phyloP scores from a whole-genome alignment of 345 rosid species.

The Euphorbia tirucalli region DNA sequence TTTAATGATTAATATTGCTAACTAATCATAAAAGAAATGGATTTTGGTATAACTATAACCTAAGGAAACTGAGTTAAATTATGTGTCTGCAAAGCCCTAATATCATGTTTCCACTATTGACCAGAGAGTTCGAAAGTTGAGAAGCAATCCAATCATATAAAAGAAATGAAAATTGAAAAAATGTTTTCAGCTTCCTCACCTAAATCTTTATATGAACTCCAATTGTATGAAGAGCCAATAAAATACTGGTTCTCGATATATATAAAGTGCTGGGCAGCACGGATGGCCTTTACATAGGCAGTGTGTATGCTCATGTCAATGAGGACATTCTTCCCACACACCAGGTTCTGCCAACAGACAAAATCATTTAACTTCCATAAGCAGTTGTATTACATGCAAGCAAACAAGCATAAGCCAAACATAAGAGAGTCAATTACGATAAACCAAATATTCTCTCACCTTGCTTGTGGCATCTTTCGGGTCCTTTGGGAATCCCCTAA shows the following conservation, averaged over 20 bases:
- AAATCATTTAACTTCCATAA: too few species aligned
- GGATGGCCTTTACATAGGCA: conserved; percentile 93
- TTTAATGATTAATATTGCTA: neutral
- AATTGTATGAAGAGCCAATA: conserved; percentile 86
- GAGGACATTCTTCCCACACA: conserved; percentile 88
- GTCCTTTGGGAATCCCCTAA: conserved; percentile 85
- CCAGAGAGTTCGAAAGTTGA: too few species aligned
- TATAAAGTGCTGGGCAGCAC: conserved; percentile 93
- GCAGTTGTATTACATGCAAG: neutral
- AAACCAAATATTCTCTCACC: conserved; percentile 39
- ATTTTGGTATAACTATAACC: too few species aligned
- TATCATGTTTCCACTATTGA: too few species aligned
- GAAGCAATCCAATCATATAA: too few species aligned
- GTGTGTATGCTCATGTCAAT: conserved; percentile 99
- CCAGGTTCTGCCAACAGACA: conserved; percentile 75
- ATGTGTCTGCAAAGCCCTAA: too few species aligned
- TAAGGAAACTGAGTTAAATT: too few species aligned
- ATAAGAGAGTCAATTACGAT: neutral
- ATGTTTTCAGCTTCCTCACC: conserved; percentile 36
- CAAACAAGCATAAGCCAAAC: neutral
- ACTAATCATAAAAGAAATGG: neutral
- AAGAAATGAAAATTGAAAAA: too few species aligned
- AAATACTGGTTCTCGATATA: conserved; percentile 97
- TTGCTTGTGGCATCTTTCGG: conserved; percentile 66
- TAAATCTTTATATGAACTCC: conserved; percentile 71